Evolutionary conservation across 2,329 filamentous ascomycete species (phyloP).

Genomic region (Calycina marina): DNA sequence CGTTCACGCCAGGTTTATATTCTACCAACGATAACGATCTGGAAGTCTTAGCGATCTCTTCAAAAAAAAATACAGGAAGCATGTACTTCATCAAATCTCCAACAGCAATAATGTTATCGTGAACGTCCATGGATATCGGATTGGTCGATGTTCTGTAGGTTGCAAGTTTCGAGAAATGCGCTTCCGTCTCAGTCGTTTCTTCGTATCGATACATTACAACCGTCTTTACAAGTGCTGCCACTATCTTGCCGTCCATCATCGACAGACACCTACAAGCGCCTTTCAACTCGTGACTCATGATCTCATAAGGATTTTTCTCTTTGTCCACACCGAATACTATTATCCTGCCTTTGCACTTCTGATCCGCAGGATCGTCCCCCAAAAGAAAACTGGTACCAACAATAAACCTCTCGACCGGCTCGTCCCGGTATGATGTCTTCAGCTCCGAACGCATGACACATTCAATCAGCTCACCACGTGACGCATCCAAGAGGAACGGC

Average conservation of each 20-base stretch:
- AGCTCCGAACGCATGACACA: slow-evolving; percentile 67
- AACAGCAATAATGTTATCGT: slow-evolving; percentile 63
- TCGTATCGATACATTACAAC: slow-evolving; percentile 45
- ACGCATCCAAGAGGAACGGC: slow-evolving; percentile 45
- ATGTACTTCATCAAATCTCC: slow-evolving; percentile 76
- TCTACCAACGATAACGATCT: slow-evolving; percentile 62
- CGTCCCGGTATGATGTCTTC: slow-evolving; percentile 39
- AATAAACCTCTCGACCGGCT: slow-evolving; percentile 64
- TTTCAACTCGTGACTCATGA: slow-evolving; percentile 55
- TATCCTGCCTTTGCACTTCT: slow-evolving; percentile 58
- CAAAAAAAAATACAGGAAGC: not conserved
- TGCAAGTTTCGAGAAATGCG: slow-evolving; percentile 53
- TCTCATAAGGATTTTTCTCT: slow-evolving; percentile 56
- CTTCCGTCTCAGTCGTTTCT: slow-evolving; percentile 39
- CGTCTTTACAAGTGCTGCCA: slow-evolving; percentile 82
- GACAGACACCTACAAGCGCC: slow-evolving; percentile 71
- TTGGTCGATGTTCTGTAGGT: slow-evolving; percentile 72
- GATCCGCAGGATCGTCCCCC: slow-evolving; percentile 29
- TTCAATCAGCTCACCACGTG: slow-evolving; percentile 60
- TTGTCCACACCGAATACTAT: slow-evolving; percentile 71
- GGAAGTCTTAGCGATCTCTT: not conserved
- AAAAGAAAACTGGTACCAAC: slow-evolving; percentile 70
- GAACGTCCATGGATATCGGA: slow-evolving; percentile 66
- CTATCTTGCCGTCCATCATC: slow-evolving; percentile 61
- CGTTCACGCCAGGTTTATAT: slow-evolving; percentile 43